Evolutionary conservation across 768 basidiomycete species (phyloP), one percentile per base, ranked within the genome.

Genomic region (Dioszegia aurantiaca): DNA sequence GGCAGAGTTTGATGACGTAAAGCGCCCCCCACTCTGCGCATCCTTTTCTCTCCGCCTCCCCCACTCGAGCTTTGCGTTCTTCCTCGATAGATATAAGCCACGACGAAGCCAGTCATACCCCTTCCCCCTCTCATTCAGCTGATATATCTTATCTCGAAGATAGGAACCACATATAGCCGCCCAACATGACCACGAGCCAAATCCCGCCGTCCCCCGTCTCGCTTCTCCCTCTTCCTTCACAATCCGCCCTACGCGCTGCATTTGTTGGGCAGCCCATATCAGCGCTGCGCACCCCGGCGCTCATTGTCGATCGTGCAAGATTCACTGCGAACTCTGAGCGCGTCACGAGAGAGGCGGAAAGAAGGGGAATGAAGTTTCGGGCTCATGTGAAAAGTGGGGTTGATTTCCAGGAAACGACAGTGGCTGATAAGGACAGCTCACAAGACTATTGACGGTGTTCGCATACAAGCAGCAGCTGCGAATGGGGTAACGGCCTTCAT

Each of bases 381-480:
- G 87, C 86, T 3, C 90, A 92, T 75, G 81, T 92, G 52, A 93
- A 92, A 78, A 87, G 69, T 71, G 53, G 57, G 69, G 16, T 19
- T 17, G 3, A 11, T 14, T 17, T 4, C 21, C 28, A 28, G 87
- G 0, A 87, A 89, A 72, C 89, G 89, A 81, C 87, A 85, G 70
- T 26, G 68, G 43, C 41, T 47, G 28, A 54, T 3, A 24, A 17
- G 19, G n/a, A 42, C 41, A 65, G 54, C 72, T 5, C 71, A 61
- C 56, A 62, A 88, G 87, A 90, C 89, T 0, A 77, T 80, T 9
- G 89, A 91, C 73, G 90, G 89, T 23, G 83, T 85, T 10, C 79
- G 80, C 61, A 74, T 90, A 23, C 89, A 90, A 68, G 80, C 90
- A 2, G 68, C 79, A 44, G 85, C 87, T 5, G 72, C 73, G 40